Percentiles rank a stretch among this genome's conserved stretches.
Conservation (phyloP, 2,329 filamentous ascomycete genomes). For the Ilyonectria robusta region DNA sequence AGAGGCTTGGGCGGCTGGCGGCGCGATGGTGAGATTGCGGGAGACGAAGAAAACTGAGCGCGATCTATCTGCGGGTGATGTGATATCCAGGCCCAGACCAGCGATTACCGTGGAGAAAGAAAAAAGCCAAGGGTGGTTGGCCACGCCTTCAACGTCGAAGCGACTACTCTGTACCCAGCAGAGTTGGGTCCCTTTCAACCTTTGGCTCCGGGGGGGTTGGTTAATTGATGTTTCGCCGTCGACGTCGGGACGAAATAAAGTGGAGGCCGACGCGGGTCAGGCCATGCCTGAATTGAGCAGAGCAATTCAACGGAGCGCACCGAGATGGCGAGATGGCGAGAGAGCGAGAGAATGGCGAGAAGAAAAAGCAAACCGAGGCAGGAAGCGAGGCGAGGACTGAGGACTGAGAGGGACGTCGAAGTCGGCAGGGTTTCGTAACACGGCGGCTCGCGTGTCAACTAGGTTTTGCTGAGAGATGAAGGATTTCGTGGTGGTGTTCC, state of each 20-base stretch:
- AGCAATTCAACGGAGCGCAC: not conserved
- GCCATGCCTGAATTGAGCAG: conserved; percentile 22
- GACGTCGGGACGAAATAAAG: conserved; percentile 6
- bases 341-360: conserved; percentile 11
- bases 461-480: conserved; percentile 1
- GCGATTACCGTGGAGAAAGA: not conserved
- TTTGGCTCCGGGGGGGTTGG: conserved; percentile 16
- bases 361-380: conserved; percentile 10
- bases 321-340: conserved; percentile 12
- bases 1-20: not conserved
- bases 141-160: conserved; percentile 4
- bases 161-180: not conserved
- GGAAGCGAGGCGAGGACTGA: conserved; percentile 1
- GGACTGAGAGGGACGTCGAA: conserved; percentile 5
- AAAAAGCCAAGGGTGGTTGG: conserved; percentile 10
- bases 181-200: conserved; percentile 3
- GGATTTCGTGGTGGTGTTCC: not conserved
- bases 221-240: not conserved
- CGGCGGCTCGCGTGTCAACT: not conserved
- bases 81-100: not conserved
- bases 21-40: conserved; percentile 9
- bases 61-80: conserved; percentile 11
- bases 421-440: not conserved
- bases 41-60: not conserved
- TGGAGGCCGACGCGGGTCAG: conserved; percentile 32